Base-by-base conservation (phyloP, 176 grass and related monocot genomes). In the Rhynchospora pubera region DNA sequence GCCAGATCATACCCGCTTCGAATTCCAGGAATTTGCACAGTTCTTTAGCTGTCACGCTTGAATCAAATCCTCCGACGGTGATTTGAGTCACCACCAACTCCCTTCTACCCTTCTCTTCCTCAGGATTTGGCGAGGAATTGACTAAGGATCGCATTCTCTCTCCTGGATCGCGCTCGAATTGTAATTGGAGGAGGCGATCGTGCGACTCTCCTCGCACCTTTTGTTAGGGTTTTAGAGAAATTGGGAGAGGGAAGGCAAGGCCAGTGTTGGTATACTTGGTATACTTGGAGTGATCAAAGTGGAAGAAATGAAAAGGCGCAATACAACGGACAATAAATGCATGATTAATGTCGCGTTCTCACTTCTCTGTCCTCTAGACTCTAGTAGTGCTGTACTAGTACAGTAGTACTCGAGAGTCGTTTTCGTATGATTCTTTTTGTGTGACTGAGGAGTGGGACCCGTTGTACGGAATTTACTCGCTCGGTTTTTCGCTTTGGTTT, bases 1-100 rank as follows among this genome's bases (percentile, higher is more conserved):
- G 95, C 95, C 95, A 97, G 60, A 94, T 91, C 85, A 76, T 72
- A 75, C 92, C 88, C 26, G 82, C 90, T 59, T 97, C 87, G 6
- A 42, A 0, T 86, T 92, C 92, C 22, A 97, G 30, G 83, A 89
- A 97, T 6, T 85, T 57, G 53, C 86, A 75, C 48, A 97, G 92
- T 0, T 87, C 34, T 52, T 80, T 43, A 26, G 92, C 94, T 7
- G 84, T 58, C 51, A 91, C 83, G 23, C 24, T 44, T 55, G 42
- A 63, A 18, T 87, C 90, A 55, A 97, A 97, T 13, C 92, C 94
- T 2, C 92, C 94, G 0, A 94, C 75, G 78, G 87, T 88, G 7
- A 97, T 84, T 85, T 97, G 90, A 53, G 83, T 89, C 0, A 82
- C 82, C 52, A 91, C 85, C 81, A 97, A 56, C 56, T 89, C 88